A percentile compares a stretch with the other conserved stretches of the same genome.
These are phyloP conservation scores for Candida vaughaniae DNA, from an alignment of 805 yeast species.

Conservation along the genomic window DNA sequence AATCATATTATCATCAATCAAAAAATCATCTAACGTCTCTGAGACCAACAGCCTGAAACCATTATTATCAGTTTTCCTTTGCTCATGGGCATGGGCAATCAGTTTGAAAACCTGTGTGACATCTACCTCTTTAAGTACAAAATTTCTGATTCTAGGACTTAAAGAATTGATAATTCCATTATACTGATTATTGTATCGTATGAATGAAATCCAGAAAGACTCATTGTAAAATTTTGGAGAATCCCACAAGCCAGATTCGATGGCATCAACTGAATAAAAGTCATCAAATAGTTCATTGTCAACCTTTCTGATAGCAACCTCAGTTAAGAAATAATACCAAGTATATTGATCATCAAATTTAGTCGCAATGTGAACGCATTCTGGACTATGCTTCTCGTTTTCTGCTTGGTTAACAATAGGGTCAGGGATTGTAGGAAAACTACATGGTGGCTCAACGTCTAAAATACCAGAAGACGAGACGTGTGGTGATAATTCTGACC, in stretches of 20 bases:
- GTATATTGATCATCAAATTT: constrained; percentile 26
- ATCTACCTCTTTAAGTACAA: constrained; percentile 31
- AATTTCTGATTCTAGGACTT: constrained; percentile 31
- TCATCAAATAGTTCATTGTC: constrained; percentile 39
- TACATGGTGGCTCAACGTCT: constrained; percentile 27
- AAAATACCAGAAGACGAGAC: constrained; percentile 34
- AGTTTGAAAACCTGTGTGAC: constrained; percentile 28
- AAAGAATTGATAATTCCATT: constrained; percentile 38
- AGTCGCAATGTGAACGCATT: constrained; percentile 23
- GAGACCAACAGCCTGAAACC: constrained; percentile 2
- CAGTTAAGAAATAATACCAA: constrained; percentile 41
- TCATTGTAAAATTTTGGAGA: constrained; percentile 19
- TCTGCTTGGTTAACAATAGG: constrained; percentile 16
- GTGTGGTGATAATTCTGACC: constrained; percentile 33
- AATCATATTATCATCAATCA: constrained; percentile 32
- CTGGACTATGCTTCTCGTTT: constrained; percentile 20
- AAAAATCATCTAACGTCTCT: constrained; percentile 31
- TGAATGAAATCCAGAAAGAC: constrained; percentile 25
- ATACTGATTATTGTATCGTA: constrained; percentile 35
- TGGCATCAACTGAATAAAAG: constrained; percentile 19
- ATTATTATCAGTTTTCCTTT: constrained; percentile 12
- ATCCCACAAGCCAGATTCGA: constrained; percentile 21
- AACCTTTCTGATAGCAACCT: constrained; percentile 38
- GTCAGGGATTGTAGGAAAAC: constrained; percentile 31
- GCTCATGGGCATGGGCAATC: constrained; percentile 23